These are phyloP conservation scores for Alternaria triticimaculans DNA, from an alignment of 2,329 filamentous ascomycete species.

Conservation along the genomic window DNA sequence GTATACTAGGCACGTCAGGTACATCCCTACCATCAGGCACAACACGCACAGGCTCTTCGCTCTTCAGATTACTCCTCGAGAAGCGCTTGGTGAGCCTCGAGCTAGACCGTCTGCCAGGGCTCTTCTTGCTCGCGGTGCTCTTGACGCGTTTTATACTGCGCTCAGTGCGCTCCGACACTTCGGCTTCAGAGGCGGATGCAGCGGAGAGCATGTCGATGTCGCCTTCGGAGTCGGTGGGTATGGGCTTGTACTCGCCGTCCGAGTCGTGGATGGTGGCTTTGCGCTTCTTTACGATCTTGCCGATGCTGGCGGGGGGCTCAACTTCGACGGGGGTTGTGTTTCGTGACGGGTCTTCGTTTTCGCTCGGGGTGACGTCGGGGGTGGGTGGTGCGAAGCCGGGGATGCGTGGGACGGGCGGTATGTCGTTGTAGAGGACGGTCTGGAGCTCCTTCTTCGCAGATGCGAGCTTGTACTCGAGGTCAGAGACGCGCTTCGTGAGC, in stretches of 20 bases:
- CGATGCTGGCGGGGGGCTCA: constrained; percentile 11
- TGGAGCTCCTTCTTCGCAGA: constrained; percentile 62
- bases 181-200: constrained; percentile 23
- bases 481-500: constrained; percentile 65
- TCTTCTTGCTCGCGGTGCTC: constrained; percentile 22
- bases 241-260: constrained; percentile 38
- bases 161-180: constrained; percentile 5
- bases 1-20: constrained; percentile 21
- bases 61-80: constrained; percentile 15
- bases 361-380: constrained; percentile 21
- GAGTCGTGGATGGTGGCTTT: constrained; percentile 41
- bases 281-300: constrained; percentile 49
- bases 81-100: constrained; percentile 24
- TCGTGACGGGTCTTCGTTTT: constrained; percentile 33
- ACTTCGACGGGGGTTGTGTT: constrained; percentile 20
- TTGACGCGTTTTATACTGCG: constrained; percentile 20
- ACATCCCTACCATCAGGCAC: constrained; percentile 37
- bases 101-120: constrained; percentile 14
- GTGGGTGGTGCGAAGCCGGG: constrained; percentile 41
- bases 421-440: constrained; percentile 54
- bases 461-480: constrained; percentile 65
- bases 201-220: constrained; percentile 25
- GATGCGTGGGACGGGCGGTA: constrained; percentile 48
- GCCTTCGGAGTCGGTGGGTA: constrained; percentile 26
- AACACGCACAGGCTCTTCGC: constrained; percentile 30